These are phyloP conservation scores for Diplodia corticola DNA, from an alignment of 2,329 filamentous ascomycete species.

Conservation along the genomic window DNA sequence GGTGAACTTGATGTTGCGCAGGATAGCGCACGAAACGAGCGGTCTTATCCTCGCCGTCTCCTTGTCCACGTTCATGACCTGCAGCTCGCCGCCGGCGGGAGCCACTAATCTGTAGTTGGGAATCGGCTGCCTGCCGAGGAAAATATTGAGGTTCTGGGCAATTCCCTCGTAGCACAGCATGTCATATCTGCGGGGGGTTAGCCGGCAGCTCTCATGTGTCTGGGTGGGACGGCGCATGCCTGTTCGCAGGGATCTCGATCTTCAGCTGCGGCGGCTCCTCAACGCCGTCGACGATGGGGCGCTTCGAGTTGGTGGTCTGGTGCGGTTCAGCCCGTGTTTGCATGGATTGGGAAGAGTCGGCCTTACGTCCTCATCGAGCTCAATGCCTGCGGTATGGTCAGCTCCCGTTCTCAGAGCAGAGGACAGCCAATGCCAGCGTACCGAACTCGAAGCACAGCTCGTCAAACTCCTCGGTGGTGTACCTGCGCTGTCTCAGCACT, in stretches of 20 bases:
- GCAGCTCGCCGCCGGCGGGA: constrained; percentile 70
- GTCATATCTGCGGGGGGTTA: constrained; percentile 58
- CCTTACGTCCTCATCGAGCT: constrained; percentile 84
- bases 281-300: constrained; percentile 72
- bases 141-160: constrained; percentile 92
- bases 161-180: constrained; percentile 98
- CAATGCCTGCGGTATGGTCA: constrained; percentile 59
- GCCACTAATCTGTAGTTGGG: constrained; percentile 78
- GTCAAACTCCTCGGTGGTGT: constrained; percentile 93
- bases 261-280: constrained; percentile 91
- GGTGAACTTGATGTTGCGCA: constrained; percentile 42
- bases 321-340: constrained; percentile 7
- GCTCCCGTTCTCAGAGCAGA: background rate
- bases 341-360: constrained; percentile 12
- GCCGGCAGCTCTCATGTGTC: constrained; percentile 1
- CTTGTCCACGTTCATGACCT: constrained; percentile 78
- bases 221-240: constrained; percentile 53
- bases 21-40: constrained; percentile 83
- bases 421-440: constrained; percentile 32
- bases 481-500: constrained; percentile 50
- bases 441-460: constrained; percentile 98
- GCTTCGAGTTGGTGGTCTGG: constrained; percentile 69
- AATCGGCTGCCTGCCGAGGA: constrained; percentile 71
- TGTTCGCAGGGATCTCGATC: constrained; percentile 96
- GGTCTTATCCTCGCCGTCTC: constrained; percentile 78